Evolutionary conservation across 2,329 filamentous ascomycete genomes (phyloP).

Genomic region (Fusarium metavorans): DNA sequence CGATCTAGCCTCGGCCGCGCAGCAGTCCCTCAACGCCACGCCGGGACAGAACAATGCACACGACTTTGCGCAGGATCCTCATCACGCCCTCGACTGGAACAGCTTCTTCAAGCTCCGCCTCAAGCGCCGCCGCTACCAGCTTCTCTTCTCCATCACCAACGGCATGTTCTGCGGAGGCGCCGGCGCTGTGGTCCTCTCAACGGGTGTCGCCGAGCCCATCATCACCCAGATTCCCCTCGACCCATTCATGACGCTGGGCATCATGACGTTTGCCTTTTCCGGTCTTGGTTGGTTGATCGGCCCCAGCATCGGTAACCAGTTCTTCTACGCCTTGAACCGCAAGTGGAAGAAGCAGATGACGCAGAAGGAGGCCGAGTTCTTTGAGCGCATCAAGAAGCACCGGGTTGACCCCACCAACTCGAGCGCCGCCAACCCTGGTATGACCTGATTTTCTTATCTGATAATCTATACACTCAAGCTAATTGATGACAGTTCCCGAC

Average conservation of each 20-base stretch:
- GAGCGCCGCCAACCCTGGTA: constrained; percentile 86
- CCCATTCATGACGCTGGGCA: constrained; percentile 85
- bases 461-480: constrained; percentile 17
- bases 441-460: constrained; percentile 1
- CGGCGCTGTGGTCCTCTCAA: constrained; percentile 75
- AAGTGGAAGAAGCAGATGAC: constrained; percentile 79
- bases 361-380: constrained; percentile 94
- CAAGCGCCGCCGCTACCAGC: constrained; percentile 84
- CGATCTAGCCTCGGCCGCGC: constrained; percentile 23
- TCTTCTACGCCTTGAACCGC: constrained; percentile 83
- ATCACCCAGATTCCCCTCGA: constrained; percentile 83
- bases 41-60: constrained; percentile 24
- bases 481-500: constrained; percentile 77
- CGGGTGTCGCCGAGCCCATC: constrained; percentile 78
- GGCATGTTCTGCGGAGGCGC: constrained; percentile 71
- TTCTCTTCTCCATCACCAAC: constrained; percentile 78
- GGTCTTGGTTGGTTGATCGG: constrained; percentile 91
- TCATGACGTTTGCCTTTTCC: constrained; percentile 81
- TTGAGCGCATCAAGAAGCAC: constrained; percentile 89
- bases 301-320: constrained; percentile 81
- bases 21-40: constrained; percentile 37
- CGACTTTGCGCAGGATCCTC: constrained; percentile 23
- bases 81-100: constrained; percentile 79
- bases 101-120: constrained; percentile 92
- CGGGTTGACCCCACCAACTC: constrained; percentile 91